Evolutionary conservation across 2,329 filamentous ascomycete species (phyloP).

Genomic region (Aspergillus awamori): DNA sequence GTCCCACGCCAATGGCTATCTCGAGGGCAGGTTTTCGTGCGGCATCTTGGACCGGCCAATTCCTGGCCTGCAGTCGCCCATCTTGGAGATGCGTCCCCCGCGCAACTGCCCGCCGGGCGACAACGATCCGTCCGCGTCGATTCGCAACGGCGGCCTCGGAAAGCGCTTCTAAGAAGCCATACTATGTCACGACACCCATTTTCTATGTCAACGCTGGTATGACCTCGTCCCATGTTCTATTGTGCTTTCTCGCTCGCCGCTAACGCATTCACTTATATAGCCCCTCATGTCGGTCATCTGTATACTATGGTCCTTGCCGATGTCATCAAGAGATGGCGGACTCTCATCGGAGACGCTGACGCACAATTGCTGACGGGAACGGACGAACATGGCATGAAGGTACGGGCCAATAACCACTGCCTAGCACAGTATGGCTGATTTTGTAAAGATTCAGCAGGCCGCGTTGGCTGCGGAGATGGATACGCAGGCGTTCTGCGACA

Average conservation of each 20-base stretch:
- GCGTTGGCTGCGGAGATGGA: constrained; percentile 70
- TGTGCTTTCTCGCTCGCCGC: not conserved
- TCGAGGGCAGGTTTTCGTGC: constrained; percentile 33
- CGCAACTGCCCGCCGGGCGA: constrained; percentile 25
- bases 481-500: constrained; percentile 85
- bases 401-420: constrained; percentile 29
- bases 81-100: constrained; percentile 37
- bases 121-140: constrained; percentile 28
- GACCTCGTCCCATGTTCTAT: not conserved
- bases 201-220: constrained; percentile 97
- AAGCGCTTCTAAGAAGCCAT: constrained; percentile 66
- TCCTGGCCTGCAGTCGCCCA: constrained; percentile 25
- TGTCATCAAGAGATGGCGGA: constrained; percentile 88
- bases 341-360: constrained; percentile 66
- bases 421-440: not conserved
- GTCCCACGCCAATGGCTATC: constrained; percentile 30
- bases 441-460: constrained; percentile 73
- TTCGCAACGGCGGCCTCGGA: constrained; percentile 33
- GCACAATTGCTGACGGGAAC: constrained; percentile 86
- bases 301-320: constrained; percentile 92
- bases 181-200: constrained; percentile 94
- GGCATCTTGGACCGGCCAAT: constrained; percentile 34
- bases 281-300: constrained; percentile 91
- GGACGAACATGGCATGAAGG: constrained; percentile 96
- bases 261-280: constrained; percentile 47